Conservation (phyloP, 164 flowering plant species). For the Echeveria elegans region DNA sequence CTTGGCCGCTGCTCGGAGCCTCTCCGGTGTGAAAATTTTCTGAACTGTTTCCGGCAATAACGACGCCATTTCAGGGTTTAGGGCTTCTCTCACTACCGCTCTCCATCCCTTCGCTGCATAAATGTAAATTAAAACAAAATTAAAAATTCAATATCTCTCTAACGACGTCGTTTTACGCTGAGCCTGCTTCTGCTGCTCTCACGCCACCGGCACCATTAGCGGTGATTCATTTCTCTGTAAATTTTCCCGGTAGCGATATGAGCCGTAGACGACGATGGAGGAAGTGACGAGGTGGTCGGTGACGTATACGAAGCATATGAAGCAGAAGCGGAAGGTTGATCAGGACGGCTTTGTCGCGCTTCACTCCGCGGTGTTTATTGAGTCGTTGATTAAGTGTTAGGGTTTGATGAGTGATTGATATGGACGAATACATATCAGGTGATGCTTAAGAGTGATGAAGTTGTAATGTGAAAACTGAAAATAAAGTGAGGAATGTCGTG, state of each 20-base stretch:
- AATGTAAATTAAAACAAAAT: neutral
- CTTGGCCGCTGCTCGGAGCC: constrained; percentile 64
- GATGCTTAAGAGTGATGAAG: constrained; percentile 51
- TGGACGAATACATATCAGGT: constrained; percentile 39
- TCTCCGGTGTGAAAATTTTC: constrained; percentile 61
- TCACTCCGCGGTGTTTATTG: constrained; percentile 39
- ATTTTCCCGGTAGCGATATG: too few species aligned
- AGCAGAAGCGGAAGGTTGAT: constrained; percentile 81
- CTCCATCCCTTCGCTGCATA: too few species aligned
- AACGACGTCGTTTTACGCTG: neutral
- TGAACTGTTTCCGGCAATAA: constrained; percentile 39
- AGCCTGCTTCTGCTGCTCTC: too few species aligned
- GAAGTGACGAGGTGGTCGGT: constrained; percentile 44
- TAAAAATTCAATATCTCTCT: neutral
- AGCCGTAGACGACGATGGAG: neutral
- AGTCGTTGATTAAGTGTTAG: neutral
- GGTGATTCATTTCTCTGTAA: too few species aligned
- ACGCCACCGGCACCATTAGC: too few species aligned
- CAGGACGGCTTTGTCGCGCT: constrained; percentile 66
- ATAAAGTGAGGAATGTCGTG: constrained; percentile 13
- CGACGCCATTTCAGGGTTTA: constrained; percentile 36
- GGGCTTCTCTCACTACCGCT: neutral
- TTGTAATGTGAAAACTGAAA: constrained; percentile 19
- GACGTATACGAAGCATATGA: constrained; percentile 85
- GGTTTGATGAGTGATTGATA: neutral